These are phyloP conservation scores for Periconia macrospinosa DNA, from an alignment of 2,329 filamentous ascomycete species.

Conservation along the genomic window DNA sequence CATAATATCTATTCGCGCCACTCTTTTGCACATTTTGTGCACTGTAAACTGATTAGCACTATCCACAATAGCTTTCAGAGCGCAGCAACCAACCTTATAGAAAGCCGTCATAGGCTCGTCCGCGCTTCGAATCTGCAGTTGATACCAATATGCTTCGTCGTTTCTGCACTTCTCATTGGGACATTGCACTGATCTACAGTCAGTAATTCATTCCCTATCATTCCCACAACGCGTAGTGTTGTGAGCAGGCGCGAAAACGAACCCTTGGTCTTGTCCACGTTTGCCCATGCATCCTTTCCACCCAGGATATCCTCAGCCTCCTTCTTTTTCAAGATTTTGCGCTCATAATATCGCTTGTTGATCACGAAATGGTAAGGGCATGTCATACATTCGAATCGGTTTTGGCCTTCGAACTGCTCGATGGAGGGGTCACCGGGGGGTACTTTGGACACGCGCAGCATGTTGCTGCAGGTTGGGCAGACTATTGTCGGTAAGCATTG, in stretches of 20 bases:
- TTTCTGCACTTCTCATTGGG: slow-evolving; percentile 78
- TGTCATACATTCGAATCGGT: slow-evolving; percentile 92
- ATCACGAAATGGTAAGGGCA: slow-evolving; percentile 92
- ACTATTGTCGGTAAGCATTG: slow-evolving; percentile 46
- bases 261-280: slow-evolving; percentile 79
- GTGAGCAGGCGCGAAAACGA: slow-evolving; percentile 8
- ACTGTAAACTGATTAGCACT: slow-evolving; percentile 24
- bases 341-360: slow-evolving; percentile 78
- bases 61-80: neutral
- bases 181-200: slow-evolving; percentile 67
- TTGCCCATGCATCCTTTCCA: slow-evolving; percentile 84
- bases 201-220: neutral
- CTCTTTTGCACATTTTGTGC: slow-evolving; percentile 47
- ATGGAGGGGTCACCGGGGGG: slow-evolving; percentile 43
- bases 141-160: slow-evolving; percentile 87
- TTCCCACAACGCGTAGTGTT: neutral
- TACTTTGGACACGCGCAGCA: slow-evolving; percentile 69
- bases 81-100: slow-evolving; percentile 67
- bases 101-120: slow-evolving; percentile 99
- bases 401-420: slow-evolving; percentile 51
- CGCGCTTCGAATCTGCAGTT: slow-evolving; percentile 95
- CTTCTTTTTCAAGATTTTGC: slow-evolving; percentile 77
- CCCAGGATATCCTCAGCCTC: slow-evolving; percentile 90
- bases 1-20: slow-evolving; percentile 43
- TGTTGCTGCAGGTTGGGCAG: slow-evolving; percentile 82